phyloP scores from a whole-genome alignment of 2,329 filamentous ascomycete species.

The Botrytis aclada region DNA sequence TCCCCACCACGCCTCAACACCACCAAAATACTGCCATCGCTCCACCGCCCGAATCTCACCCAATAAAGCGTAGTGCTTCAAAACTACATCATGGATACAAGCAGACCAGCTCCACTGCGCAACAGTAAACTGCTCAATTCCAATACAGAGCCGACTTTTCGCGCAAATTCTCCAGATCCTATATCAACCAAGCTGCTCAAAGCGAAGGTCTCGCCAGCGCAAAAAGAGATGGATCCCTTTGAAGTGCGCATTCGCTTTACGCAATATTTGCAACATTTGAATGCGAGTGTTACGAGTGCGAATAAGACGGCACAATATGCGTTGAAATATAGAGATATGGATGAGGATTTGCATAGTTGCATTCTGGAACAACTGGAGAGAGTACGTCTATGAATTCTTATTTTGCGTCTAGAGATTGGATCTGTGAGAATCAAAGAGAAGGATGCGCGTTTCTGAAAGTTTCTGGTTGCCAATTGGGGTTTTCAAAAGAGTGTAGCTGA shows the following conservation, averaged over 20 bases:
- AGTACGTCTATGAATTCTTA: slow-evolving; percentile 46
- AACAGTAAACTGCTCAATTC: not conserved
- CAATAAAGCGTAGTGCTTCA: not conserved
- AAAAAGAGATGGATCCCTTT: slow-evolving; percentile 64
- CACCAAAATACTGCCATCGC: not conserved
- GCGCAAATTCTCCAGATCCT: not conserved
- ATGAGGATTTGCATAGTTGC: slow-evolving; percentile 95
- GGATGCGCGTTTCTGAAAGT: not conserved
- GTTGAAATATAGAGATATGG: slow-evolving; percentile 88
- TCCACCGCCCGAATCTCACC: not conserved
- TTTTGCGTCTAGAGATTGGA: not conserved
- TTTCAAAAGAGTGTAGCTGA: slow-evolving; percentile 12
- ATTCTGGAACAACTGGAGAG: slow-evolving; percentile 93
- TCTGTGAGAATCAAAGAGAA: not conserved
- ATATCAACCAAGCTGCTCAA: not conserved
- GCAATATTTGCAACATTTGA: slow-evolving; percentile 81
- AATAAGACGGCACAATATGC: slow-evolving; percentile 95
- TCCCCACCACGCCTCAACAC: not conserved
- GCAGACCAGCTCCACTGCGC: not conserved
- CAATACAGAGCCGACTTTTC: not conserved
- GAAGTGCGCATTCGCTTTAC: slow-evolving; percentile 99
- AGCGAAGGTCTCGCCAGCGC: slow-evolving; percentile 15
- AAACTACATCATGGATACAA: slow-evolving; percentile 12
- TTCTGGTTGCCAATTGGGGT: not conserved
- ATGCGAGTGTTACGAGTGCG: slow-evolving; percentile 82